phyloP scores from a whole-genome alignment of 2,329 filamentous ascomycete species.

The Aphanocladium album region DNA sequence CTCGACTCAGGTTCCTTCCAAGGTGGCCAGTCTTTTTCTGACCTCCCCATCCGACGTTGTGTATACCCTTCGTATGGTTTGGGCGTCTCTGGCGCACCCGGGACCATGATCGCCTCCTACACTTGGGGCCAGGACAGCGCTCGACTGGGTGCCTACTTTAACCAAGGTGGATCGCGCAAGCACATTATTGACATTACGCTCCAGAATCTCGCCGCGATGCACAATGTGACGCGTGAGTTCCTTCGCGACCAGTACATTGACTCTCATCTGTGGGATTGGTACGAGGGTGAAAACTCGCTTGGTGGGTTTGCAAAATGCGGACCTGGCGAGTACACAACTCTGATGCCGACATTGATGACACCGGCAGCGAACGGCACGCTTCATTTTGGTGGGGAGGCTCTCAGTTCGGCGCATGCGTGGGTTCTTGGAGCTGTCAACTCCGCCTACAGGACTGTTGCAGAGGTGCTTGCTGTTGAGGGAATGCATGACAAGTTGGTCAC shows the following conservation, averaged over 20 bases:
- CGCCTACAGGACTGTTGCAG: conserved; percentile 19
- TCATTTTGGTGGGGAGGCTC: conserved; percentile 23
- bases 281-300: conserved; percentile 19
- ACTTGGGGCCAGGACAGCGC: conserved; percentile 22
- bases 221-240: conserved; percentile 20
- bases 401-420: conserved; percentile 23
- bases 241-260: conserved; percentile 17
- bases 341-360: conserved; percentile 20
- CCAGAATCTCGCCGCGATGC: conserved; percentile 18
- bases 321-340: conserved; percentile 20
- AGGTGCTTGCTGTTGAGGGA: conserved; percentile 15
- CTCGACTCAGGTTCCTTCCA: conserved; percentile 19
- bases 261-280: conserved; percentile 21
- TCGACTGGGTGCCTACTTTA: conserved; percentile 20
- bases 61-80: conserved; percentile 30
- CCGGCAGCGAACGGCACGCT: conserved; percentile 20
- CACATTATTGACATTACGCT: conserved; percentile 18
- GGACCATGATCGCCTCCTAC: conserved; percentile 23
- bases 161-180: conserved; percentile 13
- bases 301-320: conserved; percentile 23
- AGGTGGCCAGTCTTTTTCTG: conserved; percentile 23
- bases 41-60: conserved; percentile 26
- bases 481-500: conserved; percentile 11
- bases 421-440: conserved; percentile 24
- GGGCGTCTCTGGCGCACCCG: conserved; percentile 16